Evolutionary conservation across 2,329 filamentous ascomycete species (phyloP).

Genomic region (Botrytis fragariae): DNA sequence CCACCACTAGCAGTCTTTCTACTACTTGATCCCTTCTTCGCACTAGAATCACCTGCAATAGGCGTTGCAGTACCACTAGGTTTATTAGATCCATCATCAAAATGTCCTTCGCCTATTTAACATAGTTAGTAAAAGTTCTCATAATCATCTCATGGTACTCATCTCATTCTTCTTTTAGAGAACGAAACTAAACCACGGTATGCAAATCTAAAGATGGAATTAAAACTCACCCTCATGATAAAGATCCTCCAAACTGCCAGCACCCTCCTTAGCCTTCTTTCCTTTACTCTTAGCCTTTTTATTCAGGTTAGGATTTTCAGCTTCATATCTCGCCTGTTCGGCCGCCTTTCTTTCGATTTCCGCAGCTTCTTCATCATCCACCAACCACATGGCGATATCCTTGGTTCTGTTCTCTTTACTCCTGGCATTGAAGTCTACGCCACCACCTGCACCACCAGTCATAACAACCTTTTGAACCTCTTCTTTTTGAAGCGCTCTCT

Average conservation of each 20-base stretch:
- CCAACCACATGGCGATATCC: slow-evolving; percentile 98
- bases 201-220: slow-evolving; percentile 19
- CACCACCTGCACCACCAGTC: slow-evolving; percentile 75
- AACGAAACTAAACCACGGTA: neutral
- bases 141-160: slow-evolving; percentile 2
- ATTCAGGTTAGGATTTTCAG: slow-evolving; percentile 63
- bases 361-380: slow-evolving; percentile 93
- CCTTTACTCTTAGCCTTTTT: slow-evolving; percentile 59
- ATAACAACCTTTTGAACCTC: slow-evolving; percentile 98
- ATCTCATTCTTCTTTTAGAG: slow-evolving; percentile 17
- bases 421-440: slow-evolving; percentile 95
- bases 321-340: slow-evolving; percentile 61
- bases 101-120: slow-evolving; percentile 84
- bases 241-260: slow-evolving; percentile 84
- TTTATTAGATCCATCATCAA: slow-evolving; percentile 81
- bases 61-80: slow-evolving; percentile 84
- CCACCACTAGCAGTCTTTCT: slow-evolving; percentile 50
- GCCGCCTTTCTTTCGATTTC: slow-evolving; percentile 91
- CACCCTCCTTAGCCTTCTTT: slow-evolving; percentile 43
- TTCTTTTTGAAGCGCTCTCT: slow-evolving; percentile 95
- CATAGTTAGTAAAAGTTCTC: slow-evolving; percentile 16
- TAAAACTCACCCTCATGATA: slow-evolving; percentile 88
- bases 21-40: slow-evolving; percentile 39
- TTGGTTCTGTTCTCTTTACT: slow-evolving; percentile 89
- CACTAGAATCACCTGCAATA: slow-evolving; percentile 53